Conservation (phyloP, 2,329 filamentous ascomycete genomes). For the Exophiala xenobiotica region DNA sequence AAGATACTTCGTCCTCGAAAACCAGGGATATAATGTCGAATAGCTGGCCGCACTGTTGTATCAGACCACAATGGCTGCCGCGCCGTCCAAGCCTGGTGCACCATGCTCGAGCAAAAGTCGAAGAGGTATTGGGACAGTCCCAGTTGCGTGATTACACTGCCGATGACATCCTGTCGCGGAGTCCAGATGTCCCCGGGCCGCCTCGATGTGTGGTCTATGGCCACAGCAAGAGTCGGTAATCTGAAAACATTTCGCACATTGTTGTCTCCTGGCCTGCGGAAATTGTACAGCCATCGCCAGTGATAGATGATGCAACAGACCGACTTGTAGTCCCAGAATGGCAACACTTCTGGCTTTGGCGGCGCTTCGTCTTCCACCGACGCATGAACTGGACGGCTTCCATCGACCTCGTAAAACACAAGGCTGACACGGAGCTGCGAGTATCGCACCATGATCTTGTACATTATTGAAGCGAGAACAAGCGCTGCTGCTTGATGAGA, state of each 20-base stretch:
- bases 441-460: neutral
- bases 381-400: neutral
- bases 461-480: constrained; percentile 8
- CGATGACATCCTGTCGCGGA: too few species aligned
- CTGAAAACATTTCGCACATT: constrained; percentile 28
- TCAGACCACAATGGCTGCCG: neutral
- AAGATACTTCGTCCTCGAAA: neutral
- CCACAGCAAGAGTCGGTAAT: constrained; percentile 32
- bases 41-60: neutral
- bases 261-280: neutral
- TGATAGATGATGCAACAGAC: neutral
- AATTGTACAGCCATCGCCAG: constrained; percentile 6
- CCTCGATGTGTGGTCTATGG: too few species aligned
- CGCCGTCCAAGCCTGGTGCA: neutral
- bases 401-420: constrained; percentile 11
- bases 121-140: neutral
- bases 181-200: too few species aligned
- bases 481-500: constrained; percentile 5
- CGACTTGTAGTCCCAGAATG: constrained; percentile 6
- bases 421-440: neutral
- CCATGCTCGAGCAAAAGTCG: neutral
- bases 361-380: neutral
- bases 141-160: neutral
- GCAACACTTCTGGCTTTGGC: neutral
- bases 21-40: neutral